Evolutionary conservation across 345 rosid species (phyloP).

Genomic region (Mallotus nudiflorus): DNA sequence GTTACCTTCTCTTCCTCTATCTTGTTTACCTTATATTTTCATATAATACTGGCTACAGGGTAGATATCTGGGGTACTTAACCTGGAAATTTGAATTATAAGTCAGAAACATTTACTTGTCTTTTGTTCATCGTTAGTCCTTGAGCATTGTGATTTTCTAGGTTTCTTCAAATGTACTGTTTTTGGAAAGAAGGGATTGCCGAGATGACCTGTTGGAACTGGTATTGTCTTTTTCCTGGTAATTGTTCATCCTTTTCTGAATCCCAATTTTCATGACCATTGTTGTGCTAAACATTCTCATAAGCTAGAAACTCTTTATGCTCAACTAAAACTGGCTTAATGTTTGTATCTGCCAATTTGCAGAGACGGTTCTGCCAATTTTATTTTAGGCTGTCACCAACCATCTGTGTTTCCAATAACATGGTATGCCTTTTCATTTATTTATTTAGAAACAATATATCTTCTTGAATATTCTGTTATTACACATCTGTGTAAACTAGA

Average conservation of each 20-base stretch:
- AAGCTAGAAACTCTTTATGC: background rate
- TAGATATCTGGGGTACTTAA: background rate
- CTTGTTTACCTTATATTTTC: background rate
- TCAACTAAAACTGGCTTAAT: constrained; percentile 1
- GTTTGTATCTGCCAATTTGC: constrained; percentile 30
- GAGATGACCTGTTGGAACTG: constrained; percentile 59
- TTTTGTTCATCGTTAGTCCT: background rate
- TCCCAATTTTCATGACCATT: background rate
- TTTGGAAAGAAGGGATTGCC: constrained; percentile 39
- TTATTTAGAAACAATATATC: background rate
- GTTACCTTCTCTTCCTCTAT: background rate
- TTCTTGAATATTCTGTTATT: constrained; percentile 1
- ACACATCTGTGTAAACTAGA: background rate
- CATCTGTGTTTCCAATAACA: constrained; percentile 60
- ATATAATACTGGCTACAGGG: background rate
- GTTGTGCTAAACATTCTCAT: background rate
- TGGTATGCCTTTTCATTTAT: constrained; percentile 45
- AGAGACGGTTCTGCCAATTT: constrained; percentile 68
- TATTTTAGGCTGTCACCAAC: constrained; percentile 65
- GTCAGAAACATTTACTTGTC: background rate
- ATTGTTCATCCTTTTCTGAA: constrained; percentile 40
- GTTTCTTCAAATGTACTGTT: constrained; percentile 45
- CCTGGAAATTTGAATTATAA: background rate
- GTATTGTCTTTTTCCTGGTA: constrained; percentile 85
- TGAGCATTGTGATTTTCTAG: constrained; percentile 43